A percentile compares a stretch with the other conserved stretches of the same genome.
These are phyloP conservation scores for Tulasnella sp. DNA, from an alignment of 768 basidiomycete genomes.

Conservation along the genomic window DNA sequence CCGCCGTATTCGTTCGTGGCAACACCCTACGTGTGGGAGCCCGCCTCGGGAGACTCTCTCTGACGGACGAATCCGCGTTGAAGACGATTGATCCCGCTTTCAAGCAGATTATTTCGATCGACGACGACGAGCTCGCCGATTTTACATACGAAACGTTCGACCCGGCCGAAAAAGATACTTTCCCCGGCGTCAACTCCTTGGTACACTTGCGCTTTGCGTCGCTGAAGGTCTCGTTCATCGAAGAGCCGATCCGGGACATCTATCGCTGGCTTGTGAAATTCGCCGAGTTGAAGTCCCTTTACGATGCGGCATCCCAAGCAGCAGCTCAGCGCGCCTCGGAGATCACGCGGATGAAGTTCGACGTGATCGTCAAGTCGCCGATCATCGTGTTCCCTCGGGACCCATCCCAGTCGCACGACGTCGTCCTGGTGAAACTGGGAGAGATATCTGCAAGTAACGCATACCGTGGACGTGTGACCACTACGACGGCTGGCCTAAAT, in stretches of 20 bases:
- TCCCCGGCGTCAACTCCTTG: constrained; percentile 71
- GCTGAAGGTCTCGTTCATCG: constrained; percentile 76
- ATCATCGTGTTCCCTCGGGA: constrained; percentile 80
- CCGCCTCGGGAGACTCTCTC: constrained; percentile 66
- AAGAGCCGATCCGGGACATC: constrained; percentile 80
- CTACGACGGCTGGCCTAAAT: constrained; percentile 58
- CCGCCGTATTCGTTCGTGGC: constrained; percentile 56
- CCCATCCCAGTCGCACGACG: constrained; percentile 46
- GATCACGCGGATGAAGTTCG: constrained; percentile 87
- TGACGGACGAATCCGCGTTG: constrained; percentile 57
- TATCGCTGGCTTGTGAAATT: constrained; percentile 74
- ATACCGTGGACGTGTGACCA: constrained; percentile 45
- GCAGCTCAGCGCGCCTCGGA: constrained; percentile 89
- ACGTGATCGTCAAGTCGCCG: constrained; percentile 80
- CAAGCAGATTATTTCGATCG: constrained; percentile 80
- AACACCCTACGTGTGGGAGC: constrained; percentile 69
- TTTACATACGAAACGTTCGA: constrained; percentile 90
- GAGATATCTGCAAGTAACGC: constrained; percentile 75
- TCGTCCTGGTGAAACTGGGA: constrained; percentile 71
- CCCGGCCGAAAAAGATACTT: constrained; percentile 47
- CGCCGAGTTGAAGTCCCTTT: constrained; percentile 81
- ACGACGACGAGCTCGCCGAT: constrained; percentile 87
- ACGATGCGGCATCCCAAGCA: constrained; percentile 85
- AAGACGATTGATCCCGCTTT: constrained; percentile 49
- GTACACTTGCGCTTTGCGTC: constrained; percentile 78